Percentiles rank a stretch among this genome's conserved stretches.
Evolutionary conservation across 2,329 filamentous ascomycete species (phyloP).

Genomic region (Phoma sp.): DNA sequence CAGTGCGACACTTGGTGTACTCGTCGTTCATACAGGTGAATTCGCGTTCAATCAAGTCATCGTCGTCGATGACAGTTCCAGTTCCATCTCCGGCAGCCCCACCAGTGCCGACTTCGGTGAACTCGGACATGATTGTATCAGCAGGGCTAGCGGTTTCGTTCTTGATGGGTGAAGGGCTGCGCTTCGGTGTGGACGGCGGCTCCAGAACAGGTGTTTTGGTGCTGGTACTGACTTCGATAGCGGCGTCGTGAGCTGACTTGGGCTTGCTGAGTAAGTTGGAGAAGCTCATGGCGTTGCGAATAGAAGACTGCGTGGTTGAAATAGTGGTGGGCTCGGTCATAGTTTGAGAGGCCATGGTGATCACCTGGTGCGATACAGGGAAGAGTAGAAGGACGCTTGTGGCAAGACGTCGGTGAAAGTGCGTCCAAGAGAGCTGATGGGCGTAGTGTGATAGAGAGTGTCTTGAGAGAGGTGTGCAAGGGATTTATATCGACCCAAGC

Average conservation of each 20-base stretch:
- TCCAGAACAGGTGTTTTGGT: not conserved
- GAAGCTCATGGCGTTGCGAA: conserved; percentile 35
- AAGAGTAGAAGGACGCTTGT: not conserved
- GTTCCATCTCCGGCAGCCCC: not conserved
- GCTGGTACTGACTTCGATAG: not conserved
- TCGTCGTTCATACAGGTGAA: conserved; percentile 44
- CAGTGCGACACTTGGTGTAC: conserved; percentile 38
- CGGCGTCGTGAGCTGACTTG: not conserved
- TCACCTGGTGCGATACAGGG: conserved; percentile 2
- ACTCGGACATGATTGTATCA: conserved; percentile 15
- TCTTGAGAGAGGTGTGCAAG: conserved; percentile 39
- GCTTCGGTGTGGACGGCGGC: conserved; percentile 15
- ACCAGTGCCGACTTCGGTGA: not conserved
- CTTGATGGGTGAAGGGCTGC: not conserved
- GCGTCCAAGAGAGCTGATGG: not conserved
- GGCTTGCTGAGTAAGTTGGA: conserved; percentile 24
- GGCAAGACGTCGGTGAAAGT: conserved; percentile 1
- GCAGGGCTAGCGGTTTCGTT: conserved; percentile 7
- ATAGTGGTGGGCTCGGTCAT: not conserved
- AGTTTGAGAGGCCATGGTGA: conserved; percentile 4
- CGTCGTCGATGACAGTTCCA: not conserved
- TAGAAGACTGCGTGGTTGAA: conserved; percentile 12
- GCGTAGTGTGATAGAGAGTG: conserved; percentile 11
- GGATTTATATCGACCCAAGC: conserved; percentile 19
- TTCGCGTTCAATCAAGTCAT: conserved; percentile 28